Conservation (phyloP, 2,329 filamentous ascomycete genomes). For the Nemania sp. region DNA sequence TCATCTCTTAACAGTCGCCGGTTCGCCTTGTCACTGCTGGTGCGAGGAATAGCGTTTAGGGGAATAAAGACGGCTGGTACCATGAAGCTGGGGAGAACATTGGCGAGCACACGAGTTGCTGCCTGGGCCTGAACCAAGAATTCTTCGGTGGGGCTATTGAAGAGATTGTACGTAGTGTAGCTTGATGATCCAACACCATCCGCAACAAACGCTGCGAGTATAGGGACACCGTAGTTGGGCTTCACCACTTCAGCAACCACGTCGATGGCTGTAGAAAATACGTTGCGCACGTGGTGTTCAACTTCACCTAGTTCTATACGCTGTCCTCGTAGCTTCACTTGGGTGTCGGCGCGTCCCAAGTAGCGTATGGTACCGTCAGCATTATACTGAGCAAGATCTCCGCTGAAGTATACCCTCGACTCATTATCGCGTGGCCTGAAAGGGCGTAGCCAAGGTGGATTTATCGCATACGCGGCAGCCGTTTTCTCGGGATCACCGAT, state of each 20-base stretch:
- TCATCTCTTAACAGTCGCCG: conserved; percentile 33
- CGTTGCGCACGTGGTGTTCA: conserved; percentile 9
- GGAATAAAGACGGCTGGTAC: conserved; percentile 39
- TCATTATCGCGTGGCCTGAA: not conserved
- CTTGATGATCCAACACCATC: not conserved
- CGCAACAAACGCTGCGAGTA: conserved; percentile 4
- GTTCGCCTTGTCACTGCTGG: conserved; percentile 39
- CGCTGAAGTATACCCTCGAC: conserved; percentile 9
- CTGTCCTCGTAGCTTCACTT: conserved; percentile 24
- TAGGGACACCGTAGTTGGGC: not conserved
- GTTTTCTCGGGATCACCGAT: conserved; percentile 10
- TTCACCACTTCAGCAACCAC: conserved; percentile 11
- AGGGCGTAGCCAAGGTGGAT: conserved; percentile 6
- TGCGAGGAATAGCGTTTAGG: conserved; percentile 37
- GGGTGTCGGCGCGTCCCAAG: conserved; percentile 16
- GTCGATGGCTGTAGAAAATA: conserved; percentile 5
- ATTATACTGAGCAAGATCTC: conserved; percentile 37
- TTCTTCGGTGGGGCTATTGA: conserved; percentile 8
- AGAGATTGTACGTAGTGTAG: not conserved
- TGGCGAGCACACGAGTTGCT: not conserved
- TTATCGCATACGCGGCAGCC: not conserved
- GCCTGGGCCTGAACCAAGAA: conserved; percentile 4
- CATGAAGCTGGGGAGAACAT: conserved; percentile 40
- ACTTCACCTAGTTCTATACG: conserved; percentile 24
- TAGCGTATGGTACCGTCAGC: conserved; percentile 31